Evolutionary conservation across 83 land plant species (phyloP).

Genomic region (Larix sibirica): DNA sequence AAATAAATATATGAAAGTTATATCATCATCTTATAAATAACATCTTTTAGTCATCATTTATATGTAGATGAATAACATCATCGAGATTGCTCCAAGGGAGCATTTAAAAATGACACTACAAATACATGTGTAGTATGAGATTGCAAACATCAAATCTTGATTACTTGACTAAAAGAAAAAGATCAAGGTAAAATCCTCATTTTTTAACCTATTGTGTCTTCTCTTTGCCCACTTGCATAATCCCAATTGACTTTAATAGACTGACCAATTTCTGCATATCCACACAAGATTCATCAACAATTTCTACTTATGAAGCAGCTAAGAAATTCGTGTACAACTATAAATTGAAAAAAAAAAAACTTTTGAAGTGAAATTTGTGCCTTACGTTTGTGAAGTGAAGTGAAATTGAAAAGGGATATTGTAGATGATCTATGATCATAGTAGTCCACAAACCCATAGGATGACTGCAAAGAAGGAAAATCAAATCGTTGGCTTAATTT

Average conservation of each 20-base stretch:
- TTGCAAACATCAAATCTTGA: not conserved
- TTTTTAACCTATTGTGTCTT: conserved; percentile 91
- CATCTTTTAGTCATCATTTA: too few species aligned
- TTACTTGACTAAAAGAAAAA: not conserved
- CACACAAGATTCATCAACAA: not conserved
- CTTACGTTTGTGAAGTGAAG: not conserved
- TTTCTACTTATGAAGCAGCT: too few species aligned
- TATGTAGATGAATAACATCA: not conserved
- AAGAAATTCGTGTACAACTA: not conserved
- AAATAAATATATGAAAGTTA: too few species aligned
- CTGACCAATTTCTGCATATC: conserved; percentile 82
- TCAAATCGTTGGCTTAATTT: not conserved
- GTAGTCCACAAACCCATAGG: conserved; percentile 99
- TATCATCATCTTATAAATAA: too few species aligned
- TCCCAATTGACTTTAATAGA: conserved; percentile 99
- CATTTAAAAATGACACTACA: not conserved
- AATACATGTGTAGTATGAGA: not conserved
- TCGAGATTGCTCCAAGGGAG: not conserved
- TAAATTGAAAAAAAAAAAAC: not conserved
- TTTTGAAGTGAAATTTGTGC: too few species aligned
- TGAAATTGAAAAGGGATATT: conserved; percentile 85
- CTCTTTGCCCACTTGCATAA: conserved; percentile 97
- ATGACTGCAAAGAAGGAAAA: conserved; percentile 66
- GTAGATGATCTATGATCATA: conserved; percentile 95
- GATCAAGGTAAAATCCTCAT: not conserved